Conservation (phyloP, 345 rosid genomes). For the Acer yangbiense region DNA sequence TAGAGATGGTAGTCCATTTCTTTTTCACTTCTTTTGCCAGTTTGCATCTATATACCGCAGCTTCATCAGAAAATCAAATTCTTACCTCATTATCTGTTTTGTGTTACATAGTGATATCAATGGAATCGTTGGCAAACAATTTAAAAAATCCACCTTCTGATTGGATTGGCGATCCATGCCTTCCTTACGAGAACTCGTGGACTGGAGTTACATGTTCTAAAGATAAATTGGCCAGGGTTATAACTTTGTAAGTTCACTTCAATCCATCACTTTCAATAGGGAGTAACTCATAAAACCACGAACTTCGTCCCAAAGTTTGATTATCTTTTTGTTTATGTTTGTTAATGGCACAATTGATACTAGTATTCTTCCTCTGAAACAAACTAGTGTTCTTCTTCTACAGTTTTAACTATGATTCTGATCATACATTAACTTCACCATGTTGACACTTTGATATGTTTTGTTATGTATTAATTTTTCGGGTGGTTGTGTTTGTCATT, state of each 20-base stretch:
- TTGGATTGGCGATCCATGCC: slow-evolving; percentile 94
- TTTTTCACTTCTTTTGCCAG: background rate
- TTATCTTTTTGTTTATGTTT: background rate
- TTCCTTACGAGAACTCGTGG: slow-evolving; percentile 80
- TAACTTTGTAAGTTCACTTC: slow-evolving; percentile 59
- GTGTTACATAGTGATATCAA: slow-evolving; percentile 40
- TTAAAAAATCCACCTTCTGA: slow-evolving; percentile 67
- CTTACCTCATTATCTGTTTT: background rate
- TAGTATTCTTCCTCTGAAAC: background rate
- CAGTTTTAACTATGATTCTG: background rate
- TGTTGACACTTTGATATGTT: slow-evolving; percentile 3
- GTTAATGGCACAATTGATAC: background rate
- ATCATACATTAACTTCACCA: background rate
- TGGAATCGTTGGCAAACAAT: slow-evolving; percentile 62
- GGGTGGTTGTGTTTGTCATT: slow-evolving; percentile 21
- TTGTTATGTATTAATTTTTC: background rate
- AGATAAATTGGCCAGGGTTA: slow-evolving; percentile 51
- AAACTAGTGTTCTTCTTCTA: background rate
- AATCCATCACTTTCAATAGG: background rate
- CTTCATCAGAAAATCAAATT: background rate
- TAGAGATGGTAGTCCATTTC: slow-evolving; percentile 59
- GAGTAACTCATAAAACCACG: background rate
- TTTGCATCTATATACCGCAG: background rate
- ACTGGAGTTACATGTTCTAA: slow-evolving; percentile 79
- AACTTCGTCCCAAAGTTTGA: background rate